Percentiles rank a stretch among this genome's conserved stretches.
Conservation (phyloP, 2,329 filamentous ascomycete species). For the Ceratocystiopsis sp. region DNA sequence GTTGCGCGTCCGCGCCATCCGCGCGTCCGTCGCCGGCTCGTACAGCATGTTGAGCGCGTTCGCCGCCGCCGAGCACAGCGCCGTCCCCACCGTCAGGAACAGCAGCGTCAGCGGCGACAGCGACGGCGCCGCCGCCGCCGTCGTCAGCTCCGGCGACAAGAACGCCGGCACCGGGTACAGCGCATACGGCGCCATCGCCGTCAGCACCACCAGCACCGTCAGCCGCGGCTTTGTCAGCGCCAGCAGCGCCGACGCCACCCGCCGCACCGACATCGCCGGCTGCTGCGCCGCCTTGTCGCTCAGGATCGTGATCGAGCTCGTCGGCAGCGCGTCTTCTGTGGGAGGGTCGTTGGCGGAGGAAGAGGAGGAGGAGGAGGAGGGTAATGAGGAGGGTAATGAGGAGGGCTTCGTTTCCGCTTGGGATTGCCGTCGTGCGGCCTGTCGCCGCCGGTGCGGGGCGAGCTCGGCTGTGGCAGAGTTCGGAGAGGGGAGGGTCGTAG, state of each 20-base stretch:
- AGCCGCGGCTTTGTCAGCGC: constrained; percentile 92
- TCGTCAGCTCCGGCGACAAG: constrained; percentile 43
- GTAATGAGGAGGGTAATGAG: background rate
- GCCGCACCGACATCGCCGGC: constrained; percentile 36
- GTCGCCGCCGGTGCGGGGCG: constrained; percentile 10
- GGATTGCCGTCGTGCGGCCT: constrained; percentile 7
- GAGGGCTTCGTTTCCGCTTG: background rate
- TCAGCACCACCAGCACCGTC: constrained; percentile 77
- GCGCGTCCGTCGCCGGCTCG: constrained; percentile 74
- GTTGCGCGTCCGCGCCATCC: constrained; percentile 88
- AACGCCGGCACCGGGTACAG: constrained; percentile 85
- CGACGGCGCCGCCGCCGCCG: constrained; percentile 39
- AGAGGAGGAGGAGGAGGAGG: background rate
- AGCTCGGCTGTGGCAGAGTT: background rate
- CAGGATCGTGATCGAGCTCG: constrained; percentile 33
- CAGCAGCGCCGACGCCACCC: constrained; percentile 63
- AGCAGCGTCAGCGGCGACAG: constrained; percentile 80
- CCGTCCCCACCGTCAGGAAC: constrained; percentile 80
- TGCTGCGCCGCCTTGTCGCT: constrained; percentile 32
- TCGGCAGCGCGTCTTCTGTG: constrained; percentile 10
- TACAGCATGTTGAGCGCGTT: constrained; percentile 97
- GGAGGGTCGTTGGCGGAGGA: background rate
- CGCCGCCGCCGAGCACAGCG: constrained; percentile 75
- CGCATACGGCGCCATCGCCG: constrained; percentile 79
- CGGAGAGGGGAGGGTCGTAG: background rate